Base-by-base conservation (phyloP, 2,329 filamentous ascomycete species). In the Drechslera avenae region DNA sequence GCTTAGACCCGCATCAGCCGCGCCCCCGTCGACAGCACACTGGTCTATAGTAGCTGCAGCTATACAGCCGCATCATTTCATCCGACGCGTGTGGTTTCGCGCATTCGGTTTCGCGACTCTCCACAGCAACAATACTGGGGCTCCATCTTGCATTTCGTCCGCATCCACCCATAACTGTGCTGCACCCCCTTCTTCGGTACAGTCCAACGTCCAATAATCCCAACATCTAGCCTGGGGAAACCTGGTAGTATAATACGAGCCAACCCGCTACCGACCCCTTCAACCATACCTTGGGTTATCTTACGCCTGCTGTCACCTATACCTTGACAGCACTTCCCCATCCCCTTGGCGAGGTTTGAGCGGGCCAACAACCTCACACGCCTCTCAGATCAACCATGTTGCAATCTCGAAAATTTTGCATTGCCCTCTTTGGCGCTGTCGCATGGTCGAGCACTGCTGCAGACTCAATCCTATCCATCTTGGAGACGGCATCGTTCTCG, bases 401-500 rank as follows among this genome's bases (percentile, higher is more conserved):
- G 35, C 51, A 57, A 50, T 66, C 66, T 60, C 66, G 64, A 44
- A 67, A 63, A 49, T 57, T 62, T 37, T 71, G 62, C 48, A 54
- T 69, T 46, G 71, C 66, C 34, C 56, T 72, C 39, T 48, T 75
- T 6, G 68, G 72, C 14, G 59, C 63, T 32, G 49, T 70, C 18
- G 66, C 73, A 23, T 67, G 68, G 54, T 66, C 69, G 33, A 63
- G 69, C 50, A 75, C 68, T 37, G 61, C 70, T 41, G 64, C 65
- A n/a, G 64, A 71, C 30, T 59, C 71, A n/a, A 57, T 72, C 23
- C 56, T 75, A 32, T 61, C 68, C 10, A 64, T 75, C n/a, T 52
- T 76, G 16, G 67, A 75, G 35, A 64, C 73, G 3, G 56, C 61
- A 7, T 68, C 71, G n/a, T 54, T 74, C 34, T 67, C 63, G 16